Base-by-base conservation (phyloP, 1,139 yeast genomes). In the Geotrichum phurueaensis region DNA sequence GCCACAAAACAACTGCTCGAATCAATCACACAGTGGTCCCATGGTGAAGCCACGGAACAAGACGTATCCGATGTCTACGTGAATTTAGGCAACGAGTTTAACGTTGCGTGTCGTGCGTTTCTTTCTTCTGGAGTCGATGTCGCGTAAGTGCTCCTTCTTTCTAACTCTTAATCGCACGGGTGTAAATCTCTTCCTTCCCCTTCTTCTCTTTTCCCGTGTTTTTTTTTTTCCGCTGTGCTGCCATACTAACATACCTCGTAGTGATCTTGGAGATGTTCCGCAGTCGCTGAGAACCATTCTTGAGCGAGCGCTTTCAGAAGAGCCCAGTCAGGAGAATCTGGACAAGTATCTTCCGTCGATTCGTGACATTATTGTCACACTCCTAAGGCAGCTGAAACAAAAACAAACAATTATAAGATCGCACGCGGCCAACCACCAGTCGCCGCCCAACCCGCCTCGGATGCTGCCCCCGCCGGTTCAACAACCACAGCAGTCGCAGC, bases 1-100 rank as follows among this genome's bases (percentile, higher is more conserved):
- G 89, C 97, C 1, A 92, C 98, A 0, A 92, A 92, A 68, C 94
- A 89, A 64, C 78, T 95, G 18, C 78, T 94, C 18, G 96, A 89
- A 68, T 83, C 91, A 45, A 77, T 95, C 60, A 90, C 96, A 0
- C 91, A 85, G 65, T 95, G 99, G 99, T 94, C 99, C 0, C 81
- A 85, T 63, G 84, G 83, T 33, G 82, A 82, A 45, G 92, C 90
- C 2, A 82, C 86, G 48, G 98, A 92, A 60, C 84, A 84, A 62
- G 90, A 84, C 66, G 97, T 95, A 1, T 89, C 97, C 2, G 92
- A 91, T 71, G 89, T 94, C 5, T 95, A 91, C 71, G 99, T 95
- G 15, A 87, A 85, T 66, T 79, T 95, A 48, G 99, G 99, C 0
- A 94, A 94, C 71, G 97, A 94, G 73, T 95, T 91, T 76, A 85